Conservation (phyloP, 2,329 filamentous ascomycete genomes). For the Tolypocladium nubicola region DNA sequence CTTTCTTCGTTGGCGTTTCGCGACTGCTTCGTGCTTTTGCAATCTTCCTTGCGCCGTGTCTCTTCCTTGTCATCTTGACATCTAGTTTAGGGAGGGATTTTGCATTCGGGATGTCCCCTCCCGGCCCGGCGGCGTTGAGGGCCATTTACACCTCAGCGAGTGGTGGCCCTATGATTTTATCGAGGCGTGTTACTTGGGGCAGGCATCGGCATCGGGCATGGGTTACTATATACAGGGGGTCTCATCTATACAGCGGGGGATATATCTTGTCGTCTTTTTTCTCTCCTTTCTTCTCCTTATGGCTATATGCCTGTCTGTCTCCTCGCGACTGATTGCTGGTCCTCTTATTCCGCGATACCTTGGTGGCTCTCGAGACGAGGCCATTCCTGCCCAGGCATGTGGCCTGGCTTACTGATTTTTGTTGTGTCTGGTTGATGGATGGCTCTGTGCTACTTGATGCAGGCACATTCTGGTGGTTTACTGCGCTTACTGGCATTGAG, state of each 20-base stretch:
- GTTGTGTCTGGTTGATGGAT: neutral
- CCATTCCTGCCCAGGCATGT: neutral
- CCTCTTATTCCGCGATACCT: constrained; percentile 5
- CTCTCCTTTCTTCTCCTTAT: neutral
- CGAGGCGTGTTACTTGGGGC: neutral
- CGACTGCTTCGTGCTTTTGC: neutral
- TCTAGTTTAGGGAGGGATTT: neutral
- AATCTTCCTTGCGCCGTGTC: neutral
- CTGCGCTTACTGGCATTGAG: neutral
- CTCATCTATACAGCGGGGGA: constrained; percentile 5
- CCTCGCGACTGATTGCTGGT: neutral
- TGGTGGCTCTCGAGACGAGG: constrained; percentile 6
- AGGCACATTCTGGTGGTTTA: neutral
- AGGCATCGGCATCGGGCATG: constrained; percentile 1
- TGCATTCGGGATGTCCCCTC: constrained; percentile 1
- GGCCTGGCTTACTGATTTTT: neutral
- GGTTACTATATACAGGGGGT: constrained; percentile 1
- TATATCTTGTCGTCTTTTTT: neutral
- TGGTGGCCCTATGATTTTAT: neutral
- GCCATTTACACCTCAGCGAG: constrained; percentile 1
- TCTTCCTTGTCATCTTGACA: neutral
- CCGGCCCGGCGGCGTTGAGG: constrained; percentile 4
- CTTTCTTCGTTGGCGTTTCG: neutral
- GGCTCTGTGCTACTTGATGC: neutral
- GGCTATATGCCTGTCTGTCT: neutral